Evolutionary conservation across 768 basidiomycete genomes (phyloP).

Genomic region (Rhodotorula paludigena): DNA sequence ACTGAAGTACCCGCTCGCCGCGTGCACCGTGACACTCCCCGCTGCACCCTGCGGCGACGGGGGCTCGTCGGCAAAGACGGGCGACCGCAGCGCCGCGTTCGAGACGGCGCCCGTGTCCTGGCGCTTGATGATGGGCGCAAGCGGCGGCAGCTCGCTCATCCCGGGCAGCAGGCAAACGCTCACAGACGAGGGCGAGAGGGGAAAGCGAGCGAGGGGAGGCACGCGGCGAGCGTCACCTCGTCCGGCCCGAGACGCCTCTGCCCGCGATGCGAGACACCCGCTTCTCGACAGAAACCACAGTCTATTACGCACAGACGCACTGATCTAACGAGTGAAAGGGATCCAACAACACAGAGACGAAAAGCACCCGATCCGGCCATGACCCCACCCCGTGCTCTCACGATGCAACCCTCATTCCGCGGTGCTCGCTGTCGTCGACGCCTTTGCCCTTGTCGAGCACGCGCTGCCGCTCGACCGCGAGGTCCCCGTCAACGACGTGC

Average conservation of each 20-base stretch:
- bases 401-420: background rate
- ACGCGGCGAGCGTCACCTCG: too few relatives aligned
- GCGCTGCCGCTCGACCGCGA: constrained; percentile 9
- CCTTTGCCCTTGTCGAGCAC: constrained; percentile 29
- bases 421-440: background rate
- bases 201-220: background rate
- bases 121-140: constrained; percentile 33
- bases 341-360: too few relatives aligned
- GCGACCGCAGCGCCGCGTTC: constrained; percentile 1
- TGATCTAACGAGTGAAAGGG: too few relatives aligned
- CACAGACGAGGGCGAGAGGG: too few relatives aligned
- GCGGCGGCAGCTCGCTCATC: background rate
- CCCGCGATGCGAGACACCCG: too few relatives aligned
- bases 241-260: too few relatives aligned
- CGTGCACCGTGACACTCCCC: too few relatives aligned
- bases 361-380: too few relatives aligned
- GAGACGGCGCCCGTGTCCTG: background rate
- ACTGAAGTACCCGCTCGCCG: background rate
- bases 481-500: constrained; percentile 4
- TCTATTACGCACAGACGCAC: too few relatives aligned
- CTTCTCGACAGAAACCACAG: too few relatives aligned
- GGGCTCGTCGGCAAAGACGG: constrained; percentile 10
- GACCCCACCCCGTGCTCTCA: too few relatives aligned
- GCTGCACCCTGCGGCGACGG: constrained; percentile 5
- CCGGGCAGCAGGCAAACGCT: too few relatives aligned